Base-by-base conservation (phyloP, 148 eudicot species). In the Chenopodium album region DNA sequence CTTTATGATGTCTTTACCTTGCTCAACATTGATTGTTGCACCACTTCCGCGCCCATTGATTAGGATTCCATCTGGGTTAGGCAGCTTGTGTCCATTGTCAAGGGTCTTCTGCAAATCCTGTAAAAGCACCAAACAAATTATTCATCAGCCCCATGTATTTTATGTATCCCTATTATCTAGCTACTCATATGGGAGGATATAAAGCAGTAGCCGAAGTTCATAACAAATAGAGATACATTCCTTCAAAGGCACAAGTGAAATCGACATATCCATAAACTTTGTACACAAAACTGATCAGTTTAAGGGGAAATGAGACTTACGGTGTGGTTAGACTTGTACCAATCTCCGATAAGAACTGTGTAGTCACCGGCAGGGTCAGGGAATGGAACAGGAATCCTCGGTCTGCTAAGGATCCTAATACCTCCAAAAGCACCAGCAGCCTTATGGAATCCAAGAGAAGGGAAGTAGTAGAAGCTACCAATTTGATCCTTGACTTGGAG, bases 341-440 rank as follows among this genome's bases (percentile, higher is more conserved):
- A 94, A 82, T 96, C 99, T 73, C 99, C 99, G 29, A 96, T 92
- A 9, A 96, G 91, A 59, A 96, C 88, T 41, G 98, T 94, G 84
- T 82, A 88, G 73, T 96, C 99, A 44, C 85, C 97, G 2, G 93
- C 88, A 29, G 99, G 99, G 12, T 86, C 85, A 0, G 87, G 84
- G 29, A 96, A 96, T 4, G 99, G 99, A 62, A 96, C 97, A 0
- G 98, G 98, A 62, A 96, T 96, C 7, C 84, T 23, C 4, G 99
- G 99, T 48, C 99, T 86, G 85, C 99, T 96, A 19, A 92, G 90
- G 76, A 96, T 96, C 75, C 93, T 84, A 78, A 96, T 89, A 11
- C 97, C 98, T 50, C 99, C 99, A 26, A 94, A 96, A 23, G 89
- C 99, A 72, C 99, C 99, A 41, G 97, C 98, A 50, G 98, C 99